Evolutionary conservation across 257 asterid species (phyloP), one percentile per base, ranked within the genome.

Genomic region (Gardenia jasminoides): DNA sequence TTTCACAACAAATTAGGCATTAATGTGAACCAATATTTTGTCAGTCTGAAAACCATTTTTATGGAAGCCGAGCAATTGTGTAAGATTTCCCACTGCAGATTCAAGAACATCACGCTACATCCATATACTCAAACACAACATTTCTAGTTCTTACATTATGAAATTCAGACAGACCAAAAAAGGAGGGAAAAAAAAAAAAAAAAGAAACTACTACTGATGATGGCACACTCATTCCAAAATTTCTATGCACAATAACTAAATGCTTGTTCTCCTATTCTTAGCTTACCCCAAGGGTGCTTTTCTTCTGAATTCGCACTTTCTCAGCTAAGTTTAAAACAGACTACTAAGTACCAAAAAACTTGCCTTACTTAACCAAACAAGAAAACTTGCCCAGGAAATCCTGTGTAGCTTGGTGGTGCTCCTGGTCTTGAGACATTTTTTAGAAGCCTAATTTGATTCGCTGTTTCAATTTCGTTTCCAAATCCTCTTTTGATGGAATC

Each of bases 401-500:
- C 59, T 10, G 1, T 22, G 28, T 58, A 61, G 67, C 67, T 61
- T 61, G 31, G 31, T 22, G 20, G 10, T 26, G n/a, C 50, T 41
- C 9, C 28, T 13, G 6, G 41, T 10, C 41, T 67, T 36, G 4
- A 16, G 20, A 6, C 0, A 22, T 31, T 2, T n/a, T n/a, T 78
- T 88, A 91, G 41, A 94, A 76, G 36, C 94, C 94, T 11, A 91
- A 78, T 64, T 84, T 80, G 75, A 74, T 80, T 72, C 83, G 85
- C 54, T 85, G 79, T 47, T 82, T 67, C 76, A 86, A 74, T 80
- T 85, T 93, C 24, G 84, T 78, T 46, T 85, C 90, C 84, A 94
- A 78, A 80, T 91, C 98, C 13, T 85, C 86, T 78, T 85, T 65
- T 1, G 88, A 84, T 28, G 98, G 99, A 81, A 87, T 75, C 81